Percentiles rank a stretch among this genome's conserved stretches.
These are phyloP conservation scores for Ambrosia trifida DNA, from an alignment of 129 eudicot species.

Conservation along the genomic window DNA sequence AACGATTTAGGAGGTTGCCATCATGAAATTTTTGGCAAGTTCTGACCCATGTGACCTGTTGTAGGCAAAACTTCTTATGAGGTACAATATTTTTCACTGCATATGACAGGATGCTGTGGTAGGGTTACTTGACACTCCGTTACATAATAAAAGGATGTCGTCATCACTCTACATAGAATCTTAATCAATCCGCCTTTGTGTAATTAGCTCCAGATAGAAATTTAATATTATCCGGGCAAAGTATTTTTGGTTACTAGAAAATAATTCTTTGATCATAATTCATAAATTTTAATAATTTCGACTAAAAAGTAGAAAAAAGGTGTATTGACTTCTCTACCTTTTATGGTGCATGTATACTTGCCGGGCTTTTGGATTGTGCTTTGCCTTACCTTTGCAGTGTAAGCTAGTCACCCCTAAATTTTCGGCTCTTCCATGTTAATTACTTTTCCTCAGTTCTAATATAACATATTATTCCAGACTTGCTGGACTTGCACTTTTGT, in stretches of 20 bases:
- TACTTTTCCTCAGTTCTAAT: not conserved
- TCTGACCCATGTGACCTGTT: not conserved
- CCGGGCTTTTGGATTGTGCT: slow-evolving; percentile 1
- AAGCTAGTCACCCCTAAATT: not conserved
- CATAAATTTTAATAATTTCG: not conserved
- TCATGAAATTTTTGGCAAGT: not conserved
- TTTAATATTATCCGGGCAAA: not conserved
- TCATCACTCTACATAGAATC: not conserved
- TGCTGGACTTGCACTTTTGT: slow-evolving; percentile 17
- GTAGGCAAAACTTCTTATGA: not conserved
- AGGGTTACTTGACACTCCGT: not conserved
- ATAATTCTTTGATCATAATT: not conserved
- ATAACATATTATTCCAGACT: slow-evolving; percentile 2
- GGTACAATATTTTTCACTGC: not conserved
- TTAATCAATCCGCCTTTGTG: not conserved
- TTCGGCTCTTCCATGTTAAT: not conserved
- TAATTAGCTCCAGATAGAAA: no score
- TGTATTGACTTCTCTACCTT: not conserved
- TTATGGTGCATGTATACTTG: slow-evolving; percentile 10
- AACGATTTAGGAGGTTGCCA: not conserved
- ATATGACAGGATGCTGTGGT: not conserved
- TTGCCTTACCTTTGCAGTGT: slow-evolving; percentile 6
- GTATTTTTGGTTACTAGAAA: not conserved
- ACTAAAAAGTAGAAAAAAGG: not conserved
- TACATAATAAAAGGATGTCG: not conserved